A percentile compares a stretch with the other conserved stretches of the same genome.
Evolutionary conservation across 768 basidiomycete species (phyloP).

Genomic region (Rhizopogon roseolus): DNA sequence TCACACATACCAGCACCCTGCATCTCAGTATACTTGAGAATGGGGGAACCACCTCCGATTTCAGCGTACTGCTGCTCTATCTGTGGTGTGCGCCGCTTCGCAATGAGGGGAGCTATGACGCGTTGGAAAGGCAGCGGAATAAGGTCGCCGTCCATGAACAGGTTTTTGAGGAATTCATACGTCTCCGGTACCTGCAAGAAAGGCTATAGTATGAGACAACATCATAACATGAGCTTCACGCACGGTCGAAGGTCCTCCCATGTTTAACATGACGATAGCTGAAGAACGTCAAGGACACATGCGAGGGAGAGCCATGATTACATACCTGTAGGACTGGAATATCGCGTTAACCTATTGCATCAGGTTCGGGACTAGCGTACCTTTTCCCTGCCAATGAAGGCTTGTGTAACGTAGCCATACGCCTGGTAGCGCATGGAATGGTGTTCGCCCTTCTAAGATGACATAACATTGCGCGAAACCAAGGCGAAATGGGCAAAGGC

Average conservation of each 20-base stretch:
- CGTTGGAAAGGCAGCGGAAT: conserved; percentile 94
- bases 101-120: conserved; percentile 83
- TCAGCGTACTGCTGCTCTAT: conserved; percentile 93
- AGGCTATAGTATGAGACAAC: conserved; percentile 1
- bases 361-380: conserved; percentile 23
- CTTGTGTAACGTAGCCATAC: conserved; percentile 42
- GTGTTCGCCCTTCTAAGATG: conserved; percentile 13
- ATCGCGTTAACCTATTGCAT: conserved; percentile 8
- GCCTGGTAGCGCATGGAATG: conserved; percentile 24
- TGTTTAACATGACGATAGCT: conserved; percentile 97
- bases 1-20: conserved; percentile 90
- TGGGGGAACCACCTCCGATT: conserved; percentile 97
- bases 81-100: conserved; percentile 80
- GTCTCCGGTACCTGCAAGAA: conserved; percentile 78
- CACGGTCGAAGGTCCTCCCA: conserved; percentile 96
- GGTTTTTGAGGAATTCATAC: conserved; percentile 83
- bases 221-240: conserved; percentile 18
- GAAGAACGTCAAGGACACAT: conserved; percentile 16
- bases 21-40: conserved; percentile 79
- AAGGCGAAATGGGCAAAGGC: too few species aligned
- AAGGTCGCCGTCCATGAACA: conserved; percentile 90
- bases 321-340: conserved; percentile 59
- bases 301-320: conserved; percentile 1
- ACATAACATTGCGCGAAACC: conserved; percentile 22
- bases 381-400: conserved; percentile 37